phyloP scores from a whole-genome alignment of 164 flowering plant species.

The Akebia trifoliata region DNA sequence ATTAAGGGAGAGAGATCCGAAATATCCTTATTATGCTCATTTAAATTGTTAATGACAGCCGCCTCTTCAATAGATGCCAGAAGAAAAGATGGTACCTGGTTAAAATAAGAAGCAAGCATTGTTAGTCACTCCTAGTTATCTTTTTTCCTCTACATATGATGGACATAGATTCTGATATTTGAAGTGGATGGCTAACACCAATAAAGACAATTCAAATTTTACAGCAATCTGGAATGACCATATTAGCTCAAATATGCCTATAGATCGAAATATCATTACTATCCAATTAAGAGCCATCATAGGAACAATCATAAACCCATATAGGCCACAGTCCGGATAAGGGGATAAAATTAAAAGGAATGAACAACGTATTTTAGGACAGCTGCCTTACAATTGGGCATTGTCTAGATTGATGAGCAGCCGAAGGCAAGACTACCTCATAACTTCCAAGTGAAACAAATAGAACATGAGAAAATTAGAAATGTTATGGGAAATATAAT shows the following conservation, averaged over 20 bases:
- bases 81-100: constrained; percentile 29
- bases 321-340: neutral
- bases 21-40: constrained; percentile 10
- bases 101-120: constrained; percentile 6
- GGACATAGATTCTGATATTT: neutral
- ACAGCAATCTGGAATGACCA: no score
- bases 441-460: neutral
- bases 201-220: no score
- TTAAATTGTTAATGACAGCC: constrained; percentile 1
- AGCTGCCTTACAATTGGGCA: no score
- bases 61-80: constrained; percentile 11
- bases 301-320: neutral
- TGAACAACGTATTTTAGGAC: no score
- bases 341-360: neutral
- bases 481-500: no score
- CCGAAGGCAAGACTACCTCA: no score
- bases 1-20: constrained; percentile 7
- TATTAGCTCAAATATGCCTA: no score
- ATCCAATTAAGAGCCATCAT: neutral
- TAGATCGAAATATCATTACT: constrained; percentile 4
- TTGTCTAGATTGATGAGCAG: no score
- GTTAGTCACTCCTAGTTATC: constrained; percentile 1
- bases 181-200: no score
- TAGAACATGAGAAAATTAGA: neutral
- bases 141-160: neutral